phyloP scores from a whole-genome alignment of 1,284 basidiomycete species.

The Thelephora terrestris region DNA sequence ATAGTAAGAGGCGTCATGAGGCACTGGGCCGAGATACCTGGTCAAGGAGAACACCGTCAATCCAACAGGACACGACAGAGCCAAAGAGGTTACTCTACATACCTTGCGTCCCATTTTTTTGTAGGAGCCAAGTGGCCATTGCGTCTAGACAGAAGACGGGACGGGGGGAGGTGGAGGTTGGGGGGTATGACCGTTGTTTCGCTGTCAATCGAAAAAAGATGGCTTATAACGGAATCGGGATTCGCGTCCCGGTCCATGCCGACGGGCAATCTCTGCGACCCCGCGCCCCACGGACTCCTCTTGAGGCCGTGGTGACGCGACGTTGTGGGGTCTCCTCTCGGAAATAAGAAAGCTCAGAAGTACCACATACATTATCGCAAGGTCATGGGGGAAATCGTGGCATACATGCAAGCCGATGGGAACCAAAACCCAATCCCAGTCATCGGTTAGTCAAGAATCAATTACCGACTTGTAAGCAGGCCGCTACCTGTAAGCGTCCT shows the following conservation, averaged over 20 bases:
- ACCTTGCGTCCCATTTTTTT: conserved; percentile 68
- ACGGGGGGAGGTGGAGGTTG: conserved; percentile 2
- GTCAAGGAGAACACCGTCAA: conserved; percentile 1
- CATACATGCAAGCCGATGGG: background rate
- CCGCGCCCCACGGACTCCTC: no score
- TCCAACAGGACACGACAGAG: conserved; percentile 6
- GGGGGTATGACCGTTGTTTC: conserved; percentile 10
- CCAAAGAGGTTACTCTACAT: conserved; percentile 9
- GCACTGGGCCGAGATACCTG: conserved; percentile 60
- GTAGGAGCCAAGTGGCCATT: conserved; percentile 27
- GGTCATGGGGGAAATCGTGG: no score
- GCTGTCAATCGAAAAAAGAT: conserved; percentile 3
- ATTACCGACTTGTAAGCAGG: no score
- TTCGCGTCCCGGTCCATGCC: no score
- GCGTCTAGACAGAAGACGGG: conserved; percentile 10
- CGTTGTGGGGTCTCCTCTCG: no score
- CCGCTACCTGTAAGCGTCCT: no score
- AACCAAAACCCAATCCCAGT: background rate
- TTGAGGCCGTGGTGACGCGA: no score
- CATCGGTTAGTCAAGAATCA: no score
- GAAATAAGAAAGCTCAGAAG: no score
- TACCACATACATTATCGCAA: no score
- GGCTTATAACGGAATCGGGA: conserved; percentile 5
- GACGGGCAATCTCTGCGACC: no score
- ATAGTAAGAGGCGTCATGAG: conserved; percentile 66